Base-by-base conservation (phyloP, 805 yeast genomes). In the Metschnikowia hibisci region DNA sequence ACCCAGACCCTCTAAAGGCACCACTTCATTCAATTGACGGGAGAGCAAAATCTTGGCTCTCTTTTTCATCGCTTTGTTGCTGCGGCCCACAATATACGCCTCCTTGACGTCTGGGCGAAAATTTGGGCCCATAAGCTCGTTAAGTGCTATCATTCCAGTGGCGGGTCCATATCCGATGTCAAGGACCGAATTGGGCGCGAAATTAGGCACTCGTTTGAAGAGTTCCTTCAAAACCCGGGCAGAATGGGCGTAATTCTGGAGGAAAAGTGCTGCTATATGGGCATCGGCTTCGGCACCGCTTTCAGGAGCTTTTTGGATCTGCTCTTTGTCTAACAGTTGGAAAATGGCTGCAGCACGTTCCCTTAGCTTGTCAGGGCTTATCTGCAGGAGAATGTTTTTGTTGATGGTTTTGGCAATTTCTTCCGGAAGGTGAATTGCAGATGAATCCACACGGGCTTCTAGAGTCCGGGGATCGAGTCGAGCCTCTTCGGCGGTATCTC, bases 81-180 rank as follows among this genome's bases (percentile, higher is more conserved):
- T 67, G 32, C 78, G 63, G 1, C 96, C 93, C 14, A 82, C 69
- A 13, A 90, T 74, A 18, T 83, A 85, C 0, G 86, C 81, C 31
- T 87, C 88, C 54, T 87, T 87, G 11, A 68, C 66, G 14, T 65
- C 66, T 0, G 95, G 88, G 14, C 64, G 60, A 65, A 77, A 84
- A 0, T 74, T 74, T 2, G 73, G 73, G 0, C 86, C 89, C 80
- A 87, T 78, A 1, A 90, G 54, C 55, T 89, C 96, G 57, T 90
- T 87, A 41, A 89, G 67, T 0, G 95, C 98, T 12, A 90, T 65
- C 70, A 93, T 80, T 2, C 97, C 97, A 0, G 95, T 83, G 2
- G 88, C 91, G 1, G 99, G 98, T 0, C 99, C 98, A 57, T 75
- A 81, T 0, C 96, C 91, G 11, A 87, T 77, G 56, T 87, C 95